Base-by-base conservation (phyloP, 2,329 filamentous ascomycete species). In the Fusarium sp. region DNA sequence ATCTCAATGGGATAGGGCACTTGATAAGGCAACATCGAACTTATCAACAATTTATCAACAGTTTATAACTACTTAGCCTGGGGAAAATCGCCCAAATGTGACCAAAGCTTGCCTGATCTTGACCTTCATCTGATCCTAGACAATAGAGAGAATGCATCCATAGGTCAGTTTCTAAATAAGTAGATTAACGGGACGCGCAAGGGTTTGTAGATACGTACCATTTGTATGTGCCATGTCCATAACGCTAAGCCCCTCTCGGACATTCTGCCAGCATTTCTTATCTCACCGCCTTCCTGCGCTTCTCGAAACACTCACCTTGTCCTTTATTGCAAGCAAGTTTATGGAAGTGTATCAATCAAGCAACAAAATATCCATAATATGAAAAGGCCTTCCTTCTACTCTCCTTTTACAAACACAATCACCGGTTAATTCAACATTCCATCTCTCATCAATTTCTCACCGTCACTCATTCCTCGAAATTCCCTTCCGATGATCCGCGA, bases 201-300 rank as follows among this genome's bases (percentile, higher is more conserved):
- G 61, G 54, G 41, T 68, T 44, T 49, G 19, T 30, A 49, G 40
- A 40, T 70, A 70, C 66, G 57, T 70, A 67, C 44, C 47, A 4
- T 23, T 41, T 4, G 1, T 9, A 19, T 25, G 54, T 4, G 23
- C 33, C 33, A 48, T 20, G 35, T 9, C 7, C 15, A 1, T 3
- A 2, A 15, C 32, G 11, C 57, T 67, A 67, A 47, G 4, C 67
- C 23, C 7, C 14, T 52, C 20, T 6, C 13, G 43, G 19, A 4
- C 10, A 67, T 74, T 74, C 72, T 74, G 72, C 72, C 72, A 46
- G 17, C 15, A 1, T 35, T 56, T 56, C 63, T 15, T 3, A n/a
- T 13, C 54, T 72, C 67, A 74, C 72, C 72, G 72, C 72, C 69
- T 50, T 60, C 30, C 35, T 51, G 45, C 56, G 39, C 61, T 56